Percentiles rank a stretch among this genome's conserved stretches.
phyloP scores from a whole-genome alignment of 805 yeast genomes.

The Candida piceae region DNA sequence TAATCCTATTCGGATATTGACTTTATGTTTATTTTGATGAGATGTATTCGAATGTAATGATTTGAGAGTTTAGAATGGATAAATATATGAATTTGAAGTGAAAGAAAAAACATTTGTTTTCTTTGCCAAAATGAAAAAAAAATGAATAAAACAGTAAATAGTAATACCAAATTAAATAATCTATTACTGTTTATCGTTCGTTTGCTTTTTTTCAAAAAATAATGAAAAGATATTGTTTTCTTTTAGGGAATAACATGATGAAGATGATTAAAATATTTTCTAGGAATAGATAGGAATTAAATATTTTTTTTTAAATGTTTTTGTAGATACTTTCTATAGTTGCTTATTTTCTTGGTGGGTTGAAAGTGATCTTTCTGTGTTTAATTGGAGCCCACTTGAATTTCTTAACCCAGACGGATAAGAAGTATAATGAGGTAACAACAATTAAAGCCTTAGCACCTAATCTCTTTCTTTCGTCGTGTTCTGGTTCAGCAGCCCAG shows the following conservation, averaged over 20 bases:
- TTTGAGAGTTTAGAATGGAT: background rate
- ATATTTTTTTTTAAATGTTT: no score
- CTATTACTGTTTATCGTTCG: no score
- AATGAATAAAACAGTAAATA: no score
- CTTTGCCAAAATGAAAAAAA: no score
- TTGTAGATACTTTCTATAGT: no score
- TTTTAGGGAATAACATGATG: no score
- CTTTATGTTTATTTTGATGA: background rate
- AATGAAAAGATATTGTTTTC: no score
- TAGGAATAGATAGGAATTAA: no score
- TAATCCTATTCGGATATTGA: background rate
- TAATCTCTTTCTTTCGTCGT: conserved; percentile 93
- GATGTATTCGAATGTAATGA: background rate
- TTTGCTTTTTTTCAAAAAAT: no score
- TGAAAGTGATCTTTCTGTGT: conserved; percentile 89
- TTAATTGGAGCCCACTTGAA: conserved; percentile 97
- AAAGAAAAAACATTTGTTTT: no score
- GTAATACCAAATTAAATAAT: no score
- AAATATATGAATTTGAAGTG: background rate
- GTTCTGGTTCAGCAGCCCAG: conserved; percentile 99
- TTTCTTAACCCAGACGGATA: conserved; percentile 89
- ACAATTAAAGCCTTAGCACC: conserved; percentile 91
- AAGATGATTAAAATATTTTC: no score
- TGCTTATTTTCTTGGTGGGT: conserved; percentile 74
- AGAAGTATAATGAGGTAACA: conserved; percentile 69